phyloP scores from a whole-genome alignment of 2,329 filamentous ascomycete genomes.

The Arachnopeziza araneosa region DNA sequence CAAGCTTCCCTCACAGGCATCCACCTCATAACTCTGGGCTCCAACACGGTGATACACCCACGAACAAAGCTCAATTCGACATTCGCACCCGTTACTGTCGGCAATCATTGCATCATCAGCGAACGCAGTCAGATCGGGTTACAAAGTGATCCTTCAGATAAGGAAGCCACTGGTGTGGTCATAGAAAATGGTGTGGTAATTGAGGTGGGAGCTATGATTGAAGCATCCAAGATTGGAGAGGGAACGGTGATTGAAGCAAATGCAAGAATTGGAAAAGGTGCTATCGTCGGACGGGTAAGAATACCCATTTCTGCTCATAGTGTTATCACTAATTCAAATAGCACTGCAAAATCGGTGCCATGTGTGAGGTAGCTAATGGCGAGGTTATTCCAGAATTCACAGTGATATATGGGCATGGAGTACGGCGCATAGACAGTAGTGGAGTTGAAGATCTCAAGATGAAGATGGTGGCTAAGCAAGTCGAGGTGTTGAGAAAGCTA shows the following conservation, averaged over 20 bases:
- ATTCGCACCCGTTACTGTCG: constrained; percentile 72
- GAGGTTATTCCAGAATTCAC: constrained; percentile 59
- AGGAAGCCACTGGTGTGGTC: constrained; percentile 35
- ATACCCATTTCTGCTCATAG: neutral
- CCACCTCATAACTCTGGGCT: constrained; percentile 71
- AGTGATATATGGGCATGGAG: constrained; percentile 63
- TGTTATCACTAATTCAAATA: constrained; percentile 28
- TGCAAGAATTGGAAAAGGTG: constrained; percentile 53
- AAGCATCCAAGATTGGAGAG: constrained; percentile 44
- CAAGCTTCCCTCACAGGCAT: constrained; percentile 61
- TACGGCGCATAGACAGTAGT: constrained; percentile 51
- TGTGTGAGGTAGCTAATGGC: constrained; percentile 52
- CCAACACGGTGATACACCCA: constrained; percentile 80
- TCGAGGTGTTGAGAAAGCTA: constrained; percentile 60
- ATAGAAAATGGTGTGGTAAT: constrained; percentile 57
- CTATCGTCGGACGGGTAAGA: constrained; percentile 56
- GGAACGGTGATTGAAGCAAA: constrained; percentile 58
- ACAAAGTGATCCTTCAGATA: constrained; percentile 29
- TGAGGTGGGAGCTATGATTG: constrained; percentile 54
- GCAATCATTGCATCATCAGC: constrained; percentile 74
- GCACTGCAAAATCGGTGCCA: constrained; percentile 66
- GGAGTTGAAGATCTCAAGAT: constrained; percentile 59
- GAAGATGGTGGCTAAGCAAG: constrained; percentile 59
- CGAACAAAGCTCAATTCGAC: constrained; percentile 74
- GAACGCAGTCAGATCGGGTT: constrained; percentile 58